Percentiles rank a stretch among this genome's conserved stretches.
Conservation (phyloP, 1,284 basidiomycete genomes). For the Papiliotrema laurentii region DNA sequence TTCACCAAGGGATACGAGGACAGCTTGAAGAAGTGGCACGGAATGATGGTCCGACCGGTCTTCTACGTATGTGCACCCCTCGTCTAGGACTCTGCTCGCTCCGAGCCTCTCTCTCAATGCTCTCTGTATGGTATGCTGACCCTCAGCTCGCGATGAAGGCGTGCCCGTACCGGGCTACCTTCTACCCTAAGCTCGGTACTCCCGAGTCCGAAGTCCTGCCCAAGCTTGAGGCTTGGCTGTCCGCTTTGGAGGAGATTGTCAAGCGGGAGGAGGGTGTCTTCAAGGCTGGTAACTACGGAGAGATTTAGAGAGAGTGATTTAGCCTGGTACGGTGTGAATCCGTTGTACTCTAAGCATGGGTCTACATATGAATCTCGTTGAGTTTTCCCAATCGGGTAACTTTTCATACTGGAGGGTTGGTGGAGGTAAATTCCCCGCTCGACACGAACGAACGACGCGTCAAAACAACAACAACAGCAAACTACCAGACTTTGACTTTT, state of each 20-base stretch:
- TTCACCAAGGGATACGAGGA: conserved; percentile 80
- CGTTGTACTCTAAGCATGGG: too few species aligned
- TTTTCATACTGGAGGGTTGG: too few species aligned
- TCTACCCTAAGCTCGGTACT: conserved; percentile 82
- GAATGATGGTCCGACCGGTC: conserved; percentile 76
- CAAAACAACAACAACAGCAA: too few species aligned
- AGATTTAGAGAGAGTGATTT: conserved; percentile 49
- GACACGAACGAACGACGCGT: too few species aligned
- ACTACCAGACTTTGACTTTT: too few species aligned
- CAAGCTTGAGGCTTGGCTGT: conserved; percentile 74
- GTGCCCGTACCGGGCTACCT: conserved; percentile 84
- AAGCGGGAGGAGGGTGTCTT: conserved; percentile 68
- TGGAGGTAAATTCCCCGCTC: too few species aligned
- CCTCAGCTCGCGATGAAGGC: conserved; percentile 89
- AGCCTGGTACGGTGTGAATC: too few species aligned
- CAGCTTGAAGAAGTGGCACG: conserved; percentile 82
- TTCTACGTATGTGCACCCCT: conserved; percentile 65
- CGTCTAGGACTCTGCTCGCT: background rate
- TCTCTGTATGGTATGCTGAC: too few species aligned
- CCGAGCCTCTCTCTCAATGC: too few species aligned
- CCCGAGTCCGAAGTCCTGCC: conserved; percentile 64
- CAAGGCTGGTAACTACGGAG: conserved; percentile 62
- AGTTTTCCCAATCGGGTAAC: too few species aligned
- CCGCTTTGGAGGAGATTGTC: conserved; percentile 67
- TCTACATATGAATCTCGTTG: too few species aligned